A percentile compares a stretch with the other conserved stretches of the same genome.
Conservation (phyloP, 2,329 filamentous ascomycete species). For the Hymenoscyphus repandus region DNA sequence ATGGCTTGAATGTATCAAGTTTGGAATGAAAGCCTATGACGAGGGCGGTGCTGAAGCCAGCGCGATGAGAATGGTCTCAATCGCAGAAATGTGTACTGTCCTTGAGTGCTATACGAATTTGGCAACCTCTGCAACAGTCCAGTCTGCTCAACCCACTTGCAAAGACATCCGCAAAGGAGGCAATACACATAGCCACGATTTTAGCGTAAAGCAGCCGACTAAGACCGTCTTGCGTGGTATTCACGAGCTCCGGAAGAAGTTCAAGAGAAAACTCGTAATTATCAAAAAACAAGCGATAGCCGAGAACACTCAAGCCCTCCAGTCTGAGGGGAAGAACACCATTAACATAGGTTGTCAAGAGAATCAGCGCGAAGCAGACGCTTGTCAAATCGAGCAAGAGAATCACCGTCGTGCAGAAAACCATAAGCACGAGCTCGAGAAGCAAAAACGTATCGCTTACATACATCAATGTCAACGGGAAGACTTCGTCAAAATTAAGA, state of each 20-base stretch:
- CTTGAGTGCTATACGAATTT: neutral
- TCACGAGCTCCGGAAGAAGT: too few relatives aligned
- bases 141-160: neutral
- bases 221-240: too few relatives aligned
- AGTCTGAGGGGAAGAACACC: too few relatives aligned
- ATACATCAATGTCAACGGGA: neutral
- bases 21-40: neutral
- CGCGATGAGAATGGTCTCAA: neutral
- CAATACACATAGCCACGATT: too few relatives aligned
- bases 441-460: neutral
- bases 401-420: neutral
- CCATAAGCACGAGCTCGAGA: neutral
- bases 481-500: neutral
- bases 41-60: neutral
- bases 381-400: too few relatives aligned
- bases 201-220: too few relatives aligned
- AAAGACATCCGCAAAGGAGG: neutral
- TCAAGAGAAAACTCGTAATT: too few relatives aligned
- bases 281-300: too few relatives aligned
- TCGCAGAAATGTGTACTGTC: neutral
- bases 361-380: too few relatives aligned
- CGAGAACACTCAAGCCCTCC: too few relatives aligned
- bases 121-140: neutral
- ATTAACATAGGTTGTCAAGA: too few relatives aligned
- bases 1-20: constrained; percentile 5